Evolutionary conservation across 768 basidiomycete genomes (phyloP).

Genomic region (Tricholoma sp.): DNA sequence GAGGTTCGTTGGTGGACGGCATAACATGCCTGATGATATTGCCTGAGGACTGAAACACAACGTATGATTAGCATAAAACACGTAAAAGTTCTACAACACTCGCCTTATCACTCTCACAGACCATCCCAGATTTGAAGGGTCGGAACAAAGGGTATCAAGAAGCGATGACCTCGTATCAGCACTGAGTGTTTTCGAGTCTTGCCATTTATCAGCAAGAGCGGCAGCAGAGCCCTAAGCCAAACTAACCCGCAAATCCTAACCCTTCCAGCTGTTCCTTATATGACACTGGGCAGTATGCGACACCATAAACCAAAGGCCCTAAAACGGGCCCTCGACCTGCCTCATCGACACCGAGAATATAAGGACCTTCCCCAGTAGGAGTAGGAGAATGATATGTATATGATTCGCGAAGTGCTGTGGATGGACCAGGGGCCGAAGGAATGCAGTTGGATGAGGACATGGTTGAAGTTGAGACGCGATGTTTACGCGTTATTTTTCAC

Average conservation of each 20-base stretch:
- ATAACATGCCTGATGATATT: conserved; percentile 90
- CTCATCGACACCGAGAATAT: conserved; percentile 98
- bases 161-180: conserved; percentile 62
- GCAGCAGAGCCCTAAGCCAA: neutral
- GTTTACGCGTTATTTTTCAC: conserved; percentile 16
- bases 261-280: conserved; percentile 70
- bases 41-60: conserved; percentile 65
- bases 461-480: conserved; percentile 10
- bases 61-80: neutral
- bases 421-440: conserved; percentile 57
- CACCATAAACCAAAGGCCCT: conserved; percentile 93
- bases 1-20: conserved; percentile 76
- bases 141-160: conserved; percentile 61
- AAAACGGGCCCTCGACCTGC: conserved; percentile 95
- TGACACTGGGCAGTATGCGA: conserved; percentile 84
- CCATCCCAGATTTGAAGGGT: conserved; percentile 73
- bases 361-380: conserved; percentile 69
- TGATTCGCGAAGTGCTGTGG: conserved; percentile 55
- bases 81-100: neutral
- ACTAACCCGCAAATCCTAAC: conserved; percentile 86
- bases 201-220: neutral
- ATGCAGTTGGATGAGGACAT: conserved; percentile 20
- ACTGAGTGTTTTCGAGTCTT: conserved; percentile 92
- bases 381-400: conserved; percentile 75
- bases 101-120: conserved; percentile 76